phyloP scores from a whole-genome alignment of 1,139 yeast genomes.

The Tardiomyces depauwii region DNA sequence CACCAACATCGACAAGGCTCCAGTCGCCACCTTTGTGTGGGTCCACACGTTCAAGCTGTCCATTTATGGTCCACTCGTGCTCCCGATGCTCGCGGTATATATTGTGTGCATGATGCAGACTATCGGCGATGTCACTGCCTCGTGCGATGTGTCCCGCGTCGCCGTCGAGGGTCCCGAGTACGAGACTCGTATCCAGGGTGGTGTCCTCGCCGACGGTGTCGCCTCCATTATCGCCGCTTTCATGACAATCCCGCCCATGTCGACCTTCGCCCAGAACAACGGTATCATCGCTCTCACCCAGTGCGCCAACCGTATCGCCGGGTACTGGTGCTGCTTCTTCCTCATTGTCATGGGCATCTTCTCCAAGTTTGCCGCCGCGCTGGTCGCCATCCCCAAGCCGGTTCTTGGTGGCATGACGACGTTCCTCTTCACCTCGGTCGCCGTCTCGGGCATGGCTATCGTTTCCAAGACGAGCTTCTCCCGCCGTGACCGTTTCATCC shows the following conservation, averaged over 20 bases:
- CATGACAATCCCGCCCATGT: slow-evolving; percentile 59
- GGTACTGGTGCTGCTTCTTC: slow-evolving; percentile 83
- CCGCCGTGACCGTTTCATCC: slow-evolving; percentile 76
- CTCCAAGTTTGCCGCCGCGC: slow-evolving; percentile 81
- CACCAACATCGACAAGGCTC: slow-evolving; percentile 50
- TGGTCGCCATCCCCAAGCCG: slow-evolving; percentile 73
- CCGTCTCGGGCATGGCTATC: slow-evolving; percentile 78
- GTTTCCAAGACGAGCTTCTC: slow-evolving; percentile 67
- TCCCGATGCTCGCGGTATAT: slow-evolving; percentile 76
- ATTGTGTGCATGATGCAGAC: slow-evolving; percentile 80
- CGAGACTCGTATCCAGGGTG: slow-evolving; percentile 86
- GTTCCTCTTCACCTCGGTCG: slow-evolving; percentile 77
- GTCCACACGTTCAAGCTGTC: slow-evolving; percentile 65
- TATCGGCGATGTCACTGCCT: slow-evolving; percentile 87
- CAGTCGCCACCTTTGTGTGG: slow-evolving; percentile 82
- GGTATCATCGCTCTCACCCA: slow-evolving; percentile 87
- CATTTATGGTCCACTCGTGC: slow-evolving; percentile 72
- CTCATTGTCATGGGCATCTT: slow-evolving; percentile 76
- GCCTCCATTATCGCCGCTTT: slow-evolving; percentile 66
- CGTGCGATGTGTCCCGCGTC: slow-evolving; percentile 77
- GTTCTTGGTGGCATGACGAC: slow-evolving; percentile 92
- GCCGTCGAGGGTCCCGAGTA: slow-evolving; percentile 71
- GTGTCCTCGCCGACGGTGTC: slow-evolving; percentile 69
- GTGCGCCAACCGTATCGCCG: slow-evolving; percentile 78
- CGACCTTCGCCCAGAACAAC: slow-evolving; percentile 87